Evolutionary conservation across 768 basidiomycete genomes (phyloP).

Genomic region (Tylopilus balloui): DNA sequence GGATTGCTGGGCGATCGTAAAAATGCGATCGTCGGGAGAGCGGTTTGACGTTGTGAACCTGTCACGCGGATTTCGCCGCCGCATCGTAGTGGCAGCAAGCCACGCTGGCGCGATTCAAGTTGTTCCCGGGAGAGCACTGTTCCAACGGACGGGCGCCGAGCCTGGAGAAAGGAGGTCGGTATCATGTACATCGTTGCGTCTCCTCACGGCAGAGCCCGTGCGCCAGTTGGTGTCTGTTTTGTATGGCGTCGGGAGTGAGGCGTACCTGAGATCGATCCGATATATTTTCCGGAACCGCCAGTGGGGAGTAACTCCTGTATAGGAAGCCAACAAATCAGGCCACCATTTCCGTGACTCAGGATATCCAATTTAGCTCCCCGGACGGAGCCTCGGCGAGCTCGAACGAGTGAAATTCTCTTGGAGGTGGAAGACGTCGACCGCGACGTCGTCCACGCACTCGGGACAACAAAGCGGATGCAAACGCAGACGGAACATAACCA

Average conservation of each 20-base stretch:
- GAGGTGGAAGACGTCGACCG: neutral
- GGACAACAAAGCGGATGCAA: conserved; percentile 18
- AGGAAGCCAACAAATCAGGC: neutral
- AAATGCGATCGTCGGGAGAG: conserved; percentile 28
- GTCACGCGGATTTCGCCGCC: conserved; percentile 22
- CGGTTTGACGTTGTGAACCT: conserved; percentile 24
- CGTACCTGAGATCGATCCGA: neutral
- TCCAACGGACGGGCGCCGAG: neutral
- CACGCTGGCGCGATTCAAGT: conserved; percentile 14
- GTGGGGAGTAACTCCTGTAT: neutral
- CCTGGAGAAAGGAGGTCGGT: neutral
- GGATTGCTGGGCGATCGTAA: conserved; percentile 34
- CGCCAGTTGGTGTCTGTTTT: neutral
- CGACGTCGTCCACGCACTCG: neutral
- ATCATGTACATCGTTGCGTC: neutral
- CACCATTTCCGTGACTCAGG: neutral
- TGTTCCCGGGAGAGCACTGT: conserved; percentile 22
- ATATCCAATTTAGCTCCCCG: neutral
- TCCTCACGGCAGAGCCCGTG: neutral
- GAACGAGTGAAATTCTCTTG: neutral
- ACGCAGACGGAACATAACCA: conserved; percentile 41
- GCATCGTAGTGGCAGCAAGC: conserved; percentile 23
- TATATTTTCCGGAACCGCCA: neutral
- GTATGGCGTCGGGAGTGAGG: neutral
- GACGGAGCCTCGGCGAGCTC: neutral